Evolutionary conservation across 2,329 filamentous ascomycete species (phyloP).

Genomic region (Colletotrichum spinosum): DNA sequence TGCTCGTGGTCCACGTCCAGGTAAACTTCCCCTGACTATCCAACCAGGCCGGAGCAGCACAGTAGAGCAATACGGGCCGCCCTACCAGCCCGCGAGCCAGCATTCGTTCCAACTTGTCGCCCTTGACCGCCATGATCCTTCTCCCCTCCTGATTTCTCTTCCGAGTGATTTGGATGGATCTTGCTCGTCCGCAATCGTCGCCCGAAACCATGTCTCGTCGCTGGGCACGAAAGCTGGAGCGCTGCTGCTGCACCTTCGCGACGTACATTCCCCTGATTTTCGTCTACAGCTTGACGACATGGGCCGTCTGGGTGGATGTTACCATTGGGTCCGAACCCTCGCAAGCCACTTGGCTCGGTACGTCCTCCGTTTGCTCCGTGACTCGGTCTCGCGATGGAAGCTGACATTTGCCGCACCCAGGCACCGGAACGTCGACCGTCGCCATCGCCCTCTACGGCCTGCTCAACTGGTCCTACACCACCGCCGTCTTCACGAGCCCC

Average conservation of each 20-base stretch:
- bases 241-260: conserved; percentile 82
- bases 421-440: conserved; percentile 67
- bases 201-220: conserved; percentile 66
- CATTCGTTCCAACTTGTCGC: conserved; percentile 13
- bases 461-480: conserved; percentile 90
- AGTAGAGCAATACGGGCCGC: conserved; percentile 25
- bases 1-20: conserved; percentile 6
- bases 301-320: conserved; percentile 90
- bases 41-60: conserved; percentile 19
- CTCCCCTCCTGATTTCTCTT: conserved; percentile 15
- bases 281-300: conserved; percentile 90
- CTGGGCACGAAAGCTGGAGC: conserved; percentile 79
- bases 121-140: conserved; percentile 33
- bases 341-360: conserved; percentile 69
- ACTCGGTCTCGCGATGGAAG: conserved; percentile 37
- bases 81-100: conserved; percentile 20
- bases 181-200: conserved; percentile 28
- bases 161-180: conserved; percentile 38
- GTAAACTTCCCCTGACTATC: conserved; percentile 28
- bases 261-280: conserved; percentile 90
- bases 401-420: conserved; percentile 49
- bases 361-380: conserved; percentile 38
- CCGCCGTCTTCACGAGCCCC: conserved; percentile 92
- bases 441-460: conserved; percentile 80
- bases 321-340: conserved; percentile 73